Evolutionary conservation across 2,329 filamentous ascomycete species (phyloP).

Genomic region (Pseudophaeomoniella oleicola): DNA sequence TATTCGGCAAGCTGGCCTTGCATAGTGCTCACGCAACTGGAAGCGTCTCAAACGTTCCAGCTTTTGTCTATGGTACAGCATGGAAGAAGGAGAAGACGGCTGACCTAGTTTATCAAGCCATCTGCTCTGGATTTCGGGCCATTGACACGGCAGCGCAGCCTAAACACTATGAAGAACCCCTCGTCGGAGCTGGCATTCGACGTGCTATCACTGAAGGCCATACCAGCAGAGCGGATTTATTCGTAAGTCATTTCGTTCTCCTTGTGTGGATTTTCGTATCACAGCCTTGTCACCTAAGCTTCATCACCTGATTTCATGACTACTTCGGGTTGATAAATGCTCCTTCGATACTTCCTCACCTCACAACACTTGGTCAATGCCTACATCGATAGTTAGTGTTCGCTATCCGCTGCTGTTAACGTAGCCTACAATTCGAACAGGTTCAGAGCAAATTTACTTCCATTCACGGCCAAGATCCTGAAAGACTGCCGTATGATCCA

Average conservation of each 20-base stretch:
- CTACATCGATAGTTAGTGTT: too few relatives aligned
- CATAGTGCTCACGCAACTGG: not conserved
- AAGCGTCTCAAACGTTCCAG: slow-evolving; percentile 12
- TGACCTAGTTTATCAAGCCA: slow-evolving; percentile 52
- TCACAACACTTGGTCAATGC: too few relatives aligned
- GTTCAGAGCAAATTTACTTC: slow-evolving; percentile 77
- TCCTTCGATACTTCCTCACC: too few relatives aligned
- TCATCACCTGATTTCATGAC: too few relatives aligned
- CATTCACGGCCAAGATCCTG: slow-evolving; percentile 44
- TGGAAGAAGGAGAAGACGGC: slow-evolving; percentile 63
- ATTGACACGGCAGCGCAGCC: slow-evolving; percentile 70
- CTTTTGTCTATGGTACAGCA: slow-evolving; percentile 64
- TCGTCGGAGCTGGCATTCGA: slow-evolving; percentile 53
- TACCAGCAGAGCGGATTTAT: slow-evolving; percentile 47
- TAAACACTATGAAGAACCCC: slow-evolving; percentile 59
- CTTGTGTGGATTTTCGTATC: too few relatives aligned
- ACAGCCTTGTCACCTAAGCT: too few relatives aligned
- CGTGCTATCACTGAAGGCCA: slow-evolving; percentile 44
- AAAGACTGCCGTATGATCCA: slow-evolving; percentile 49
- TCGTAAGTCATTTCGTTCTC: slow-evolving; percentile 42
- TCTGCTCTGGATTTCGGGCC: slow-evolving; percentile 54
- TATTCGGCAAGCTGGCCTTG: not conserved
- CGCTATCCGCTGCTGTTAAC: too few relatives aligned
- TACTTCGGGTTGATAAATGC: too few relatives aligned
- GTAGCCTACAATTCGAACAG: too few relatives aligned